phyloP scores from a whole-genome alignment of 371 early-diverging fungal species.

The Sporodiniella umbellata region DNA sequence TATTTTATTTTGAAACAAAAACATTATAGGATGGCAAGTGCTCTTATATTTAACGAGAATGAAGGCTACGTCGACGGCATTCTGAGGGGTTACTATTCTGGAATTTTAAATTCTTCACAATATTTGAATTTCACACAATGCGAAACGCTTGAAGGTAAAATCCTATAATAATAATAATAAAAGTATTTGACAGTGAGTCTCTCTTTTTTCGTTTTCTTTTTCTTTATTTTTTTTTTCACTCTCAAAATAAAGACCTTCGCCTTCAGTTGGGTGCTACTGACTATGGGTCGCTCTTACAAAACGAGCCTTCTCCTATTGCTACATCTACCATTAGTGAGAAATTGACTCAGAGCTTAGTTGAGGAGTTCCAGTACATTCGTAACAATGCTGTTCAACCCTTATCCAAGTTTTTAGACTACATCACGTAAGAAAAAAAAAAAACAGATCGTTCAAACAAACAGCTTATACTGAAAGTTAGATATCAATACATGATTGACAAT shows the following conservation, averaged over 20 bases:
- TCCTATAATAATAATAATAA: not conserved
- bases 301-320: slow-evolving; percentile 94
- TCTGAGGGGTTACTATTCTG: slow-evolving; percentile 90
- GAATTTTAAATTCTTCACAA: slow-evolving; percentile 75
- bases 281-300: slow-evolving; percentile 91
- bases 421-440: slow-evolving; percentile 67
- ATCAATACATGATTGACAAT: slow-evolving; percentile 99
- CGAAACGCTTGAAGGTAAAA: slow-evolving; percentile 93
- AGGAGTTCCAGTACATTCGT: slow-evolving; percentile 91
- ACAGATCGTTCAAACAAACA: not conserved
- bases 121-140: slow-evolving; percentile 96
- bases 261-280: slow-evolving; percentile 94
- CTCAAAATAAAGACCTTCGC: slow-evolving; percentile 47
- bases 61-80: slow-evolving; percentile 94
- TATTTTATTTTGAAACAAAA: not conserved
- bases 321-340: slow-evolving; percentile 90
- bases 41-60: slow-evolving; percentile 80
- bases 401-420: slow-evolving; percentile 90
- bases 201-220: no score
- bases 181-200: no score
- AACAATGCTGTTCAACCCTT: slow-evolving; percentile 82
- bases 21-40: slow-evolving; percentile 63
- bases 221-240: no score
- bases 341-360: slow-evolving; percentile 85
- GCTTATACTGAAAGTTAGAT: slow-evolving; percentile 48